Evolutionary conservation across 2,329 filamentous ascomycete genomes (phyloP), one percentile per base, ranked within the genome.

Genomic region (Rhexocercosporidium sp.): DNA sequence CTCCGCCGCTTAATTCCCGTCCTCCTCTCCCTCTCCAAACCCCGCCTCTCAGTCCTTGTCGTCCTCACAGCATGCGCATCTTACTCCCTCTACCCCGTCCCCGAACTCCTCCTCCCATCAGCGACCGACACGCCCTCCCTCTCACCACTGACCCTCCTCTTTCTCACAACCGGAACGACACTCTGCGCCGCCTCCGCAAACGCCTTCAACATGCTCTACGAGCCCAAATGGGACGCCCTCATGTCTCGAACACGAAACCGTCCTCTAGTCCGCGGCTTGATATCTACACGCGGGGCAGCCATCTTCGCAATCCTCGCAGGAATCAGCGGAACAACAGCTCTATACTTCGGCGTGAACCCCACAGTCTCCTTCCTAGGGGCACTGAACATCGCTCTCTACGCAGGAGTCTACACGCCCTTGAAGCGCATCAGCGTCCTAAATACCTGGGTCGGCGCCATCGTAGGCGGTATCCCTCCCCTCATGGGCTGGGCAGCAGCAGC

Each of bases 401-500:
- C 94, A 0, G 95, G 92, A 65, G 83, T 94, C 0, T 99, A 99
- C 79, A 99, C 96, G 0, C 94, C 95, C 0, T 82, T 98, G 75
- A 99, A 99, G 81, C 90, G 93, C 7, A 82, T 97, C 14, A 92
- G 91, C 3, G 92, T 90, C 11, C 81, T 94, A 66, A 99, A 99
- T 77, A 99, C 96, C 0, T 99, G 96, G 96, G 87, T 96, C 18
- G 96, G 96, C 18, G 96, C 94, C 3, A 80, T 99, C 0, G 93
- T 99, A 0, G 96, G 96, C 69, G 94, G 91, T 1, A 97, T 99
- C 65, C 95, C 96, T 0, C 96, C 96, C 0, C 81, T 99, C 37
- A 99, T 99, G 96, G 96, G 96, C 71, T 99, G 96, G 96, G 92
- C 94, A 18, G 96, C 96, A 0, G 96, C 96, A 0, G 94, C 94